These are phyloP conservation scores for Mallotus japonicus DNA, from an alignment of 441 rosid genomes.

Conservation along the genomic window DNA sequence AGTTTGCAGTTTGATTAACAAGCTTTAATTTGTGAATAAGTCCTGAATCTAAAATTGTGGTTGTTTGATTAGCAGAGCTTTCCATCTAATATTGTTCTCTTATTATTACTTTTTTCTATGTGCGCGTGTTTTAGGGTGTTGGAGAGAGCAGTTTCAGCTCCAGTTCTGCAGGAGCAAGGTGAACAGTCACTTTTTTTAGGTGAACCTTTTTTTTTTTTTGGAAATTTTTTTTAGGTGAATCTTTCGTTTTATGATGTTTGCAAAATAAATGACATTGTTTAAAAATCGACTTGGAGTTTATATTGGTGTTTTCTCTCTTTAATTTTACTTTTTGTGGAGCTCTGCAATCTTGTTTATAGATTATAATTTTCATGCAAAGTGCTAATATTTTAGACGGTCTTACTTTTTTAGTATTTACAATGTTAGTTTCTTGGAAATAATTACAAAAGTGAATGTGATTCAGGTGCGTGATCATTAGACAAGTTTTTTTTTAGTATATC, in stretches of 20 bases:
- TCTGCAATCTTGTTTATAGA: background rate
- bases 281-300: background rate
- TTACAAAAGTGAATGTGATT: background rate
- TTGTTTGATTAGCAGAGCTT: background rate
- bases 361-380: background rate
- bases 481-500: background rate
- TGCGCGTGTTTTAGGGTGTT: background rate
- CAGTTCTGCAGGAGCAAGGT: background rate
- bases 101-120: too few relatives aligned
- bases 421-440: background rate
- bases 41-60: background rate
- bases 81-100: background rate
- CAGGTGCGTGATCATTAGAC: too few relatives aligned
- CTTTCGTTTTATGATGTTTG: background rate
- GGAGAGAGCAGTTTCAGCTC: constrained; percentile 8
- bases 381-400: background rate
- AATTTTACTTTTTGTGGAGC: background rate
- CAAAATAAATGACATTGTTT: background rate
- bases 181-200: background rate
- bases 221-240: too few relatives aligned
- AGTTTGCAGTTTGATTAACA: too few relatives aligned
- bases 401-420: background rate
- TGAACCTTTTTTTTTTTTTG: too few relatives aligned
- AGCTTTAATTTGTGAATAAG: too few relatives aligned
- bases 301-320: background rate